Evolutionary conservation across 306 rosid species (phyloP).

Genomic region (Astragalus glycyphyllos): DNA sequence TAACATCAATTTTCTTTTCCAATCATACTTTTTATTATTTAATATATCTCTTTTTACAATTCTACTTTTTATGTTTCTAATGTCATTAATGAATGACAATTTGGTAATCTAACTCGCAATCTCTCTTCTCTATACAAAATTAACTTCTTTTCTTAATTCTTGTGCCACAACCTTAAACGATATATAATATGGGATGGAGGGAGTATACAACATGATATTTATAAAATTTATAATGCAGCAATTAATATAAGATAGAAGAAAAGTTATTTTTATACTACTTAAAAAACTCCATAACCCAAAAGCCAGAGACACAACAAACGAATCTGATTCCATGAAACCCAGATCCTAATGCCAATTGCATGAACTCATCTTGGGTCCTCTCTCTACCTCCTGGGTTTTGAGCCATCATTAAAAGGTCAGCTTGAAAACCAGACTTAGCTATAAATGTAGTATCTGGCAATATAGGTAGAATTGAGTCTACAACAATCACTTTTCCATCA

Average conservation of each 20-base stretch:
- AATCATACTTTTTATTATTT: too few relatives aligned
- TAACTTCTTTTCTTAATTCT: too few relatives aligned
- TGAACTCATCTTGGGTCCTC: constrained; percentile 41
- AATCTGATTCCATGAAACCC: constrained; percentile 45
- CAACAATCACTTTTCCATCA: constrained; percentile 52
- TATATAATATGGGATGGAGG: too few relatives aligned
- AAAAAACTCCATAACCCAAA: constrained; percentile 46
- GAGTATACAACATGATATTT: not conserved
- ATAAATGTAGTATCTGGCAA: not conserved
- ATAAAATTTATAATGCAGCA: not conserved
- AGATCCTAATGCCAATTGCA: constrained; percentile 39
- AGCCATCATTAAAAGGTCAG: constrained; percentile 45
- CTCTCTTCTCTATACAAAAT: too few relatives aligned
- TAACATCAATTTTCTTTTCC: too few relatives aligned
- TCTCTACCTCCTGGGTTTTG: constrained; percentile 55
- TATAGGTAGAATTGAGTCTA: constrained; percentile 36
- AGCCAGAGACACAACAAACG: not conserved
- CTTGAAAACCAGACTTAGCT: not conserved
- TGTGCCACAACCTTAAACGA: too few relatives aligned
- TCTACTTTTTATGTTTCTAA: too few relatives aligned
- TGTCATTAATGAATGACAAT: too few relatives aligned
- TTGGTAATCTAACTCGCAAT: too few relatives aligned
- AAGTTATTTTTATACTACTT: constrained; percentile 12
- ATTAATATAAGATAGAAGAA: not conserved
- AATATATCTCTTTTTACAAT: too few relatives aligned